phyloP scores from a whole-genome alignment of 768 basidiomycete species.

The Glaciozyma antarctica region DNA sequence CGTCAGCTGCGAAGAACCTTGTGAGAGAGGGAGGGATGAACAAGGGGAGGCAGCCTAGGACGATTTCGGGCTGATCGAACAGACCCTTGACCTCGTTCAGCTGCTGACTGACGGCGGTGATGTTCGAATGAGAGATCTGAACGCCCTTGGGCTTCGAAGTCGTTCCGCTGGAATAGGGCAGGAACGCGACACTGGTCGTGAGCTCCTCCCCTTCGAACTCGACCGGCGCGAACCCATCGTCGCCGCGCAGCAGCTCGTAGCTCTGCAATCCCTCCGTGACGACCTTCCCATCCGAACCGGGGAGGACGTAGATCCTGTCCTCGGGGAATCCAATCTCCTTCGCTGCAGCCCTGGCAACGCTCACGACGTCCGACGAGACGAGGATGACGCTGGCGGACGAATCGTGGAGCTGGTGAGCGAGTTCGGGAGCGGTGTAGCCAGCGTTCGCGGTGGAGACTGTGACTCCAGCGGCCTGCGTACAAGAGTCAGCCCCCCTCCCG shows the following conservation, averaged over 20 bases:
- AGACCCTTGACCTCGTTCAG: conserved; percentile 18
- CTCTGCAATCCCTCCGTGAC: conserved; percentile 43
- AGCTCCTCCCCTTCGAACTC: conserved; percentile 46
- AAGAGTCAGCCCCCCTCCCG: no score
- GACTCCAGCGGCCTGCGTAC: conserved; percentile 51
- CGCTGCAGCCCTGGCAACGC: not conserved
- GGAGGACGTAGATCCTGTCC: conserved; percentile 48
- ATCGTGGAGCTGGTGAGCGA: conserved; percentile 53
- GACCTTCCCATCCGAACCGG: conserved; percentile 46
- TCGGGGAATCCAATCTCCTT: conserved; percentile 32
- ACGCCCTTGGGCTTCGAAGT: conserved; percentile 70
- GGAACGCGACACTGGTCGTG: not conserved
- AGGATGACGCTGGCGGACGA: conserved; percentile 56
- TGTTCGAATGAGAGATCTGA: conserved; percentile 36
- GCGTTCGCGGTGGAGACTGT: conserved; percentile 64
- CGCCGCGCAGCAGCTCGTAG: conserved; percentile 32
- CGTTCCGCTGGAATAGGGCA: conserved; percentile 48
- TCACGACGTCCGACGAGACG: conserved; percentile 45
- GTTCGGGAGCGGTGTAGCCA: conserved; percentile 58
- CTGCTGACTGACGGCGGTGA: conserved; percentile 16
- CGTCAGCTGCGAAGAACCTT: no score
- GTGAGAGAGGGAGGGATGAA: not conserved
- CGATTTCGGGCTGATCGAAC: conserved; percentile 5
- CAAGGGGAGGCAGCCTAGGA: conserved; percentile 5
- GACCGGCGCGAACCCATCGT: conserved; percentile 44